Evolutionary conservation across 192 early-diverging fungal genomes (phyloP).

Genomic region (Chytriomyces hyalinus): DNA sequence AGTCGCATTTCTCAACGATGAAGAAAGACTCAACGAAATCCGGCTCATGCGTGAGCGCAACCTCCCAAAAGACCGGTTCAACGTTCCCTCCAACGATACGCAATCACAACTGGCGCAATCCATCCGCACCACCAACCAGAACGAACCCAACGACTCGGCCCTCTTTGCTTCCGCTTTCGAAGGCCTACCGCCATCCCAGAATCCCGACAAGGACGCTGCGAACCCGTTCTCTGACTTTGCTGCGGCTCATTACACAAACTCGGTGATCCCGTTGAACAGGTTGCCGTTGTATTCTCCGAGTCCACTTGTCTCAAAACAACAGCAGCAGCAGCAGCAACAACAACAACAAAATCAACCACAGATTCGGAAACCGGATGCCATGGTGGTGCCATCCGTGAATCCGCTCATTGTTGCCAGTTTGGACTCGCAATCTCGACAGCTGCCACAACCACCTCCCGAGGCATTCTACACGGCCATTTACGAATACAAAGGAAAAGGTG

Average conservation of each 20-base stretch:
- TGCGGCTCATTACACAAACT: background rate
- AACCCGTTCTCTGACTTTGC: constrained; percentile 2
- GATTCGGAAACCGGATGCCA: background rate
- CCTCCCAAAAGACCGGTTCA: background rate
- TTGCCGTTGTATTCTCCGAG: background rate
- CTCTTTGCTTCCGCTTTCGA: background rate
- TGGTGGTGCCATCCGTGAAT: too few relatives aligned
- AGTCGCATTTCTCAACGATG: background rate
- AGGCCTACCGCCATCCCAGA: background rate
- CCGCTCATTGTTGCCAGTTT: too few relatives aligned
- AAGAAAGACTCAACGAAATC: background rate
- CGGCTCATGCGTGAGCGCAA: background rate
- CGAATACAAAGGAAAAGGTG: background rate
- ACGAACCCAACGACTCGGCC: background rate
- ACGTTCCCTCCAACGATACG: background rate
- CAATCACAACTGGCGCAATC: background rate
- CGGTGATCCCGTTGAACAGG: background rate
- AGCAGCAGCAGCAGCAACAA: background rate
- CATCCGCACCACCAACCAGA: background rate
- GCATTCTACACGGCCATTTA: background rate
- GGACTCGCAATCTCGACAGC: background rate
- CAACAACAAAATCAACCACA: background rate
- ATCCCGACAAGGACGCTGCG: background rate
- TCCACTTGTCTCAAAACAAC: background rate
- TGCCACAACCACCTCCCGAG: background rate